These are phyloP conservation scores for Calonectria montana DNA, from an alignment of 2,329 filamentous ascomycete species.

Conservation along the genomic window DNA sequence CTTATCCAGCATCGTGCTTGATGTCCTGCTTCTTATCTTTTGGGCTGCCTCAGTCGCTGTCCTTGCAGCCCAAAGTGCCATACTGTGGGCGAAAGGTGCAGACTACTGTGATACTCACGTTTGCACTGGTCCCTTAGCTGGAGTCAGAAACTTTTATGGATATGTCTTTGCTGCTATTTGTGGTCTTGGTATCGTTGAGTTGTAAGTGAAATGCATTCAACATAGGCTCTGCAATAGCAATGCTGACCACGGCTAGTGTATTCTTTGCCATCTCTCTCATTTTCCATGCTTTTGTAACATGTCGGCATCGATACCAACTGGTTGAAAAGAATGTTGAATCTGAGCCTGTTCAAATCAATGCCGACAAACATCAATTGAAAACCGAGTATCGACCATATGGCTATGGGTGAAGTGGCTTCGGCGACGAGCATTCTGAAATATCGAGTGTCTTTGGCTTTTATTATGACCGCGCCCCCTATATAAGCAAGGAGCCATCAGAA, in stretches of 20 bases:
- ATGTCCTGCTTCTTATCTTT: slow-evolving; percentile 63
- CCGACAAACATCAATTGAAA: background rate
- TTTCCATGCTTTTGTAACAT: slow-evolving; percentile 54
- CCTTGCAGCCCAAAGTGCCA: slow-evolving; percentile 50
- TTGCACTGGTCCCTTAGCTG: slow-evolving; percentile 31
- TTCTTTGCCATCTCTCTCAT: slow-evolving; percentile 56
- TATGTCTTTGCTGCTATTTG: slow-evolving; percentile 48
- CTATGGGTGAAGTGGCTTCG: background rate
- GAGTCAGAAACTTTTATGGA: slow-evolving; percentile 37
- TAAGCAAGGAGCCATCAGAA: background rate
- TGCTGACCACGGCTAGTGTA: slow-evolving; percentile 45
- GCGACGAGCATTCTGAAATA: too few relatives aligned
- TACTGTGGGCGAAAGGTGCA: slow-evolving; percentile 30
- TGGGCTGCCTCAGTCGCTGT: slow-evolving; percentile 61
- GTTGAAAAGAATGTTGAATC: background rate
- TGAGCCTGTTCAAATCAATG: background rate
- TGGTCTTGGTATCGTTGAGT: slow-evolving; percentile 55
- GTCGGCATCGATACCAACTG: slow-evolving; percentile 47
- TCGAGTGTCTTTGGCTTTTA: background rate
- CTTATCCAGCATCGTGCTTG: slow-evolving; percentile 63
- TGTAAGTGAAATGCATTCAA: slow-evolving; percentile 49
- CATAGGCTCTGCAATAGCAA: background rate
- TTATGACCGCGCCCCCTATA: too few relatives aligned
- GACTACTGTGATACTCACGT: slow-evolving; percentile 39
- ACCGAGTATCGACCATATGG: background rate